Percentiles rank a stretch among this genome's conserved stretches.
phyloP scores from a whole-genome alignment of 2,329 filamentous ascomycete species.

The Orbilia oligospora region DNA sequence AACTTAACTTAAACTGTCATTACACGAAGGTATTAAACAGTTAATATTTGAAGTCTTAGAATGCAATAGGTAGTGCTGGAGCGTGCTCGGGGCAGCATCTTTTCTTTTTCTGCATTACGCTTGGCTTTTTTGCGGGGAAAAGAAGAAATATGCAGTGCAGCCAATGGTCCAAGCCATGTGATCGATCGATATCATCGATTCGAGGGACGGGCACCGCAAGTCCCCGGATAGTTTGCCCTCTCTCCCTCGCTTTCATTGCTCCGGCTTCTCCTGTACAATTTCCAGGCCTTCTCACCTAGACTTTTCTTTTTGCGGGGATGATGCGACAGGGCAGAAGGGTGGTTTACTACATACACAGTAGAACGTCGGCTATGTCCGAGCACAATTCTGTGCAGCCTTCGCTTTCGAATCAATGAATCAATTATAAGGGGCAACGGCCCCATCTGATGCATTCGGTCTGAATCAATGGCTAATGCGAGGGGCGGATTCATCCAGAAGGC shows the following conservation, averaged over 20 bases:
- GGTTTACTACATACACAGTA: too few relatives aligned
- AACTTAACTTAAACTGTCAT: slow-evolving; percentile 20
- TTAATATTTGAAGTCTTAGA: not conserved
- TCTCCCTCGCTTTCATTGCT: not conserved
- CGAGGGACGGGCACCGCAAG: slow-evolving; percentile 28
- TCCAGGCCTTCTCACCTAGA: slow-evolving; percentile 36
- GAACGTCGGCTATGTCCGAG: slow-evolving; percentile 56
- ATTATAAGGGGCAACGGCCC: slow-evolving; percentile 45
- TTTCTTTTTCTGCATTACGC: slow-evolving; percentile 45
- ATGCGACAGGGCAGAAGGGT: slow-evolving; percentile 41
- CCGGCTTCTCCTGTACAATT: slow-evolving; percentile 25
- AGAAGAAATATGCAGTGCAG: slow-evolving; percentile 48
- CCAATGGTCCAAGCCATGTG: slow-evolving; percentile 41
- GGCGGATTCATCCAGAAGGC: slow-evolving; percentile 42
- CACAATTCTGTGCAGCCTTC: slow-evolving; percentile 21
- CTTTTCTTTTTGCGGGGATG: slow-evolving; percentile 47
- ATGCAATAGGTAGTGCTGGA: not conserved
- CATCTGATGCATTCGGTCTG: slow-evolving; percentile 45
- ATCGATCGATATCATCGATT: slow-evolving; percentile 36
- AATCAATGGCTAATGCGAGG: slow-evolving; percentile 49
- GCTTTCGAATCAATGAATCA: slow-evolving; percentile 22
- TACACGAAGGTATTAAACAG: not conserved
- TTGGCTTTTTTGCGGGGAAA: slow-evolving; percentile 61
- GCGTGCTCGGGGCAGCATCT: slow-evolving; percentile 15
- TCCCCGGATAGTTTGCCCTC: slow-evolving; percentile 31